Base-by-base conservation (phyloP, 176 grass and related monocot species). In the Avena sativa region DNA sequence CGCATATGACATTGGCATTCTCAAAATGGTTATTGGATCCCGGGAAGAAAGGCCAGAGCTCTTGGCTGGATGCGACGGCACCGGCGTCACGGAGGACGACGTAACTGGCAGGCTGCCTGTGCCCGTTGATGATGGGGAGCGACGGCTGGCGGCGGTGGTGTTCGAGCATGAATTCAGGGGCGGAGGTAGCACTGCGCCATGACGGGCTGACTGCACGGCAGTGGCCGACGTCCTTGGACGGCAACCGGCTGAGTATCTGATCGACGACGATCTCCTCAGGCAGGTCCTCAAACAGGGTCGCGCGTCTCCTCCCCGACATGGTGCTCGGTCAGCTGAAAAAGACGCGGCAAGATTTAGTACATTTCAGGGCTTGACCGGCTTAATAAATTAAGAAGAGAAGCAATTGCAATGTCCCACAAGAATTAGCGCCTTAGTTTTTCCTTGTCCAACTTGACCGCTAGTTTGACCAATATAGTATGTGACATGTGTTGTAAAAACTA, bases 241-340 rank as follows among this genome's bases (percentile, higher is more conserved):
- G 71, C 71, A 74, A 49, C 71, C 19, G n/a, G 71, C 25, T 48
- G 71, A 74, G 71, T 23, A 74, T 74, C 19, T 74, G 47, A 20
- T 74, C n/a, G 9, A 73, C 44, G 20, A 74, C n/a, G 20, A 74
- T 74, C 71, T 48, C 71, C 71, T 49, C 44, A 1, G 44, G 71
- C 43, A 74, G 12, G 43, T 74, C 71, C 71, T 74, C 71, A 2
- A 74, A 9, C 71, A 49, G 0, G 43, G 71, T 49, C 0, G 6
- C 71, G 5, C 71, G 40, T 14, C n/a, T 74, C 1, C 11, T 73
- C 10, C 44, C n/a, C 11, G 71, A 20, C 71, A 74, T 49, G n/a
- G 43, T 74, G 71, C 9, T 38, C 30, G 11, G 26, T 15, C 26
- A 66, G 14, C 25, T 72, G 40, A 72, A 72, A 72, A 72, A 44